phyloP scores from a whole-genome alignment of 139 green algal species.

The Micromonas pusilla region DNA sequence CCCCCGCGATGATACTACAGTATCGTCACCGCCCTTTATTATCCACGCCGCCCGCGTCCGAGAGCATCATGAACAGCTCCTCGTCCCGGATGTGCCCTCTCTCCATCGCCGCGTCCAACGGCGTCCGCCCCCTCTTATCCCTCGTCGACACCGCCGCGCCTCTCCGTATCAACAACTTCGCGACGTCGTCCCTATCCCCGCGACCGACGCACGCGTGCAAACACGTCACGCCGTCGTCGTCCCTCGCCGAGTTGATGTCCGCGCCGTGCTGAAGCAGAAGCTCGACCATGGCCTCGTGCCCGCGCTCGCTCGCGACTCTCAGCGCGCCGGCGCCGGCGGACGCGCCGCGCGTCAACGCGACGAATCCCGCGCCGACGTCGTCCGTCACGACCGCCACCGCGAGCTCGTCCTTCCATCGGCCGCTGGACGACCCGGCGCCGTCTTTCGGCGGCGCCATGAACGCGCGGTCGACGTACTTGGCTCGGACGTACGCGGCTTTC shows the following conservation, averaged over 20 bases:
- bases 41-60: not conserved
- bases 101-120: constrained; percentile 12
- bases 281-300: constrained; percentile 15
- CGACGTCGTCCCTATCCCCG: constrained; percentile 5
- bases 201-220: constrained; percentile 18
- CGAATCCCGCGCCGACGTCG: not conserved
- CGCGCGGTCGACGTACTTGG: constrained; percentile 21
- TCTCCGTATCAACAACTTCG: constrained; percentile 6
- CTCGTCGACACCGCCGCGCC: not conserved
- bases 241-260: not conserved
- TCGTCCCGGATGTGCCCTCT: constrained; percentile 14
- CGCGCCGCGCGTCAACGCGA: not conserved
- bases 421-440: not conserved
- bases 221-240: not conserved
- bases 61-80: constrained; percentile 10
- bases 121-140: not conserved
- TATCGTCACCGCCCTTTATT: no score
- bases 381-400: not conserved
- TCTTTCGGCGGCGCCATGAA: not conserved
- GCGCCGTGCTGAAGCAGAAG: constrained; percentile 21
- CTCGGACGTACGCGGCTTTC: constrained; percentile 6
- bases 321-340: not conserved
- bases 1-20: no score
- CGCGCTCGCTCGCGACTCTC: not conserved
- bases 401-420: not conserved